Percentiles rank a stretch among this genome's conserved stretches.
These are phyloP conservation scores for Ustilago bromivora DNA, from an alignment of 1,284 basidiomycete species.

Conservation along the genomic window DNA sequence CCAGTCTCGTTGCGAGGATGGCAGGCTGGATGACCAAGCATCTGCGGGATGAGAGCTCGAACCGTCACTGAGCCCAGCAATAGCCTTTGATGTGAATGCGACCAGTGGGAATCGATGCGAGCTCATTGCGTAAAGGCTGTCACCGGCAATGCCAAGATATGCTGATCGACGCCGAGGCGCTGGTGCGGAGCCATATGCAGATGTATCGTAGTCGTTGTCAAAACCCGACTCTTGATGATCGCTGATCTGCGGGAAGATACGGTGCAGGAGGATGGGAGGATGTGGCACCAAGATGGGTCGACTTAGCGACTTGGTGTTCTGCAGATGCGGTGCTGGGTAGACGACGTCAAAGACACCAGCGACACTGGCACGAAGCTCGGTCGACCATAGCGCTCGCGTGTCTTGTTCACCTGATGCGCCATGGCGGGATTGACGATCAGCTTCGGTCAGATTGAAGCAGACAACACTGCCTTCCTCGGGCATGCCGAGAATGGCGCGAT, in stretches of 20 bases:
- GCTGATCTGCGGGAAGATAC: constrained; percentile 54
- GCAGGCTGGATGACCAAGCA: constrained; percentile 26
- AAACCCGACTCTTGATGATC: constrained; percentile 14
- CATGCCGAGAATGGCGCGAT: constrained; percentile 57
- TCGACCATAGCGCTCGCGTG: constrained; percentile 46
- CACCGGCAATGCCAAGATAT: constrained; percentile 61
- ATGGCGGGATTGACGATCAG: constrained; percentile 13
- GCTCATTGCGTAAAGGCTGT: constrained; percentile 64
- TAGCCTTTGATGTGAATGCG: constrained; percentile 48
- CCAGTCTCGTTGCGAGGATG: constrained; percentile 42
- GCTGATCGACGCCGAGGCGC: constrained; percentile 36
- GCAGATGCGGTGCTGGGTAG: constrained; percentile 50
- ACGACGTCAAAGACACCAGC: constrained; percentile 63
- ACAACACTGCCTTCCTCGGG: constrained; percentile 64
- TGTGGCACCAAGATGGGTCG: constrained; percentile 56
- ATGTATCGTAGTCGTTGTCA: constrained; percentile 4
- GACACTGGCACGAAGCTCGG: constrained; percentile 47
- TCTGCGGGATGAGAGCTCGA: constrained; percentile 15
- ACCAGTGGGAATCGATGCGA: constrained; percentile 56
- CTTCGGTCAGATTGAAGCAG: constrained; percentile 61
- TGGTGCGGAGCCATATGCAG: background rate
- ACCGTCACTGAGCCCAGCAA: constrained; percentile 32
- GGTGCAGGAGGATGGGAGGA: constrained; percentile 44
- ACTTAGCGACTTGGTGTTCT: constrained; percentile 51
- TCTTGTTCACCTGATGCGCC: constrained; percentile 11